Percentiles rank a stretch among this genome's conserved stretches.
Evolutionary conservation across 1,284 basidiomycete genomes (phyloP).

Genomic region (Cutaneotrichosporon mucoides): DNA sequence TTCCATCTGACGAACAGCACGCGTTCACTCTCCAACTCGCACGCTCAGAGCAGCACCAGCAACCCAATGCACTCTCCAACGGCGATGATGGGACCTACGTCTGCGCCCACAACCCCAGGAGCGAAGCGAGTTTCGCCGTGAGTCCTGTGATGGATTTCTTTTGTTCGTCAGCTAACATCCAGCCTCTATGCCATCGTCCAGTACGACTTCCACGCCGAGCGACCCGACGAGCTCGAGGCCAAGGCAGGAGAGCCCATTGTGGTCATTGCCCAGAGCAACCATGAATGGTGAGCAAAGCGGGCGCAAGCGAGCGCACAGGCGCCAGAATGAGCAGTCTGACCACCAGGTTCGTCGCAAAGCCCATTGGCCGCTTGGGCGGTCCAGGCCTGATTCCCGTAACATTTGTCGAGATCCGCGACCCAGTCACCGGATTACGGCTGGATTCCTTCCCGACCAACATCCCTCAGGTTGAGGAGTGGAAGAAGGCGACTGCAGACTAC

Average conservation of each 20-base stretch:
- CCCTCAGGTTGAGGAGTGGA: conserved; percentile 97
- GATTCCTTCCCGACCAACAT: conserved; percentile 71
- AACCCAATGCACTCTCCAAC: conserved; percentile 9
- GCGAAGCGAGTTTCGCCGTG: conserved; percentile 23
- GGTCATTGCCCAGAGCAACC: conserved; percentile 52
- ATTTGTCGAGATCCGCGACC: conserved; percentile 94
- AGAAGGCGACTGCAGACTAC: conserved; percentile 87
- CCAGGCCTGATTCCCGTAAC: conserved; percentile 95
- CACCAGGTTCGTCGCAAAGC: conserved; percentile 66
- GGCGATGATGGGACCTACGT: conserved; percentile 1
- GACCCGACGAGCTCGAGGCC: conserved; percentile 92
- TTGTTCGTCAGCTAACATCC: background rate
- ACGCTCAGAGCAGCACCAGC: background rate
- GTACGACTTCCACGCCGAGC: conserved; percentile 91
- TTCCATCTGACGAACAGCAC: conserved; percentile 1
- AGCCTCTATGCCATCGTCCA: conserved; percentile 81
- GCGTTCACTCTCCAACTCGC: conserved; percentile 4
- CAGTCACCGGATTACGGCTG: conserved; percentile 68
- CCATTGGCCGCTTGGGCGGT: conserved; percentile 87
- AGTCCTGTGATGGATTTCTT: background rate
- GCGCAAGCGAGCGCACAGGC: background rate
- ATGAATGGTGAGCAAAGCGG: conserved; percentile 47
- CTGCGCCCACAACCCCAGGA: conserved; percentile 12
- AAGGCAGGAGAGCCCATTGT: conserved; percentile 91
- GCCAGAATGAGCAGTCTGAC: background rate